Base-by-base conservation (phyloP, 2,329 filamentous ascomycete species). In the Diaporthe sp. region DNA sequence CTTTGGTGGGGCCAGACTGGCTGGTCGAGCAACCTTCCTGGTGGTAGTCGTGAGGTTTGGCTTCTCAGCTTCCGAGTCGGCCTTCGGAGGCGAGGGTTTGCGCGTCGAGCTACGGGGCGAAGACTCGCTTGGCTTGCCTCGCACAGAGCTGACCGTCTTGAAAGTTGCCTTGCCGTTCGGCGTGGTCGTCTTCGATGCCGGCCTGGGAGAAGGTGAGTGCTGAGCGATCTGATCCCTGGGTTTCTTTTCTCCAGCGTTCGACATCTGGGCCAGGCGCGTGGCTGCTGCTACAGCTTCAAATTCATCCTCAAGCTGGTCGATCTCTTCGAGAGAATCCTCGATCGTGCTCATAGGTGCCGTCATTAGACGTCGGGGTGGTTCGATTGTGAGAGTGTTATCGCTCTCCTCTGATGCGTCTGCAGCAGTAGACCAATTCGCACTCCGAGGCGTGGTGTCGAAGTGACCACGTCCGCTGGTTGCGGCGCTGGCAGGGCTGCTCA, bases 301-400 rank as follows among this genome's bases (percentile, higher is more conserved):
- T 68, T 92, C 86, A 44, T 93, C 91, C 78, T 93, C 90, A 22
- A 93, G 85, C 76, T 86, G 85, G 79, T 93, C 91, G 28, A 93
- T 84, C 77, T 90, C 90, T 80, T 92, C 91, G 12, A 93, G 83
- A 2, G 91, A 92, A 80, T 92, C 91, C 79, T 93, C 91, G 68
- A 93, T 92, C 25, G 75, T 75, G 57, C 73, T 77, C 59, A 77
- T 74, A 19, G 73, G 75, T 2, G 61, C 28, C 31, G 72, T 75
- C 44, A 70, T 65, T 19, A 58, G 58, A 13, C 58, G 73, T 22
- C 49, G 69, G 19, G 62, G 72, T 28, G 71, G 58, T 19, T 75
- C 73, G n/a, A 75, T 37, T 6, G 73, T 69, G 22, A 75, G 61
- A 0, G 75, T 76, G 34, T 76, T 76, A 61, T 76, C 75, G 7